A percentile compares a stretch with the other conserved stretches of the same genome.
phyloP scores from a whole-genome alignment of 2,329 filamentous ascomycete species.

The Cytospora schulzeri region DNA sequence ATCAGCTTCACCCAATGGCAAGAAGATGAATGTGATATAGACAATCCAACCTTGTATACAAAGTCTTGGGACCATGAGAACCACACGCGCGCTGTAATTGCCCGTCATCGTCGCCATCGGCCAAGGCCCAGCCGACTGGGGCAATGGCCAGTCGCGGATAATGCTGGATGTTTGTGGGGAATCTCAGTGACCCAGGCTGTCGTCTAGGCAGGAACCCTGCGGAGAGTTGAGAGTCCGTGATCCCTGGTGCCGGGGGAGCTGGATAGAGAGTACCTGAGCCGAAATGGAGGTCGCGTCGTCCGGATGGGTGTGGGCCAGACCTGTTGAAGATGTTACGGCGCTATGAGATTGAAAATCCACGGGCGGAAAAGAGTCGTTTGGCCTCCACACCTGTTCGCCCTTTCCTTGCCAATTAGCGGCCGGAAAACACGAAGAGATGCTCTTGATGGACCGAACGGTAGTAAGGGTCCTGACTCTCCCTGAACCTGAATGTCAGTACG shows the following conservation, averaged over 20 bases:
- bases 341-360: not conserved
- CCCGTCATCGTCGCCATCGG: too few species aligned
- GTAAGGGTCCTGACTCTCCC: not conserved
- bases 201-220: not conserved
- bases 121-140: too few species aligned
- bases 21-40: too few species aligned
- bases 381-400: conserved; percentile 2
- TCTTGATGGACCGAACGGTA: not conserved
- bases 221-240: too few species aligned
- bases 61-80: too few species aligned
- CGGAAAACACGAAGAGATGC: not conserved
- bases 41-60: too few species aligned
- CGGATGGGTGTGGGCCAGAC: not conserved
- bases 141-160: too few species aligned
- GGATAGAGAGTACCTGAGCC: not conserved
- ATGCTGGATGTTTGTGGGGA: too few species aligned
- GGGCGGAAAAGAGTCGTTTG: not conserved
- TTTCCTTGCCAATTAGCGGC: conserved; percentile 1
- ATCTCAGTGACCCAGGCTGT: not conserved
- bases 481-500: not conserved
- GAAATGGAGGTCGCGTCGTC: not conserved
- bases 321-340: not conserved
- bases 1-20: too few species aligned
- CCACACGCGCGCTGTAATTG: too few species aligned
- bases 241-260: not conserved